Conservation (phyloP, 306 rosid genomes). For the Psophocarpus tetragonolobus region DNA sequence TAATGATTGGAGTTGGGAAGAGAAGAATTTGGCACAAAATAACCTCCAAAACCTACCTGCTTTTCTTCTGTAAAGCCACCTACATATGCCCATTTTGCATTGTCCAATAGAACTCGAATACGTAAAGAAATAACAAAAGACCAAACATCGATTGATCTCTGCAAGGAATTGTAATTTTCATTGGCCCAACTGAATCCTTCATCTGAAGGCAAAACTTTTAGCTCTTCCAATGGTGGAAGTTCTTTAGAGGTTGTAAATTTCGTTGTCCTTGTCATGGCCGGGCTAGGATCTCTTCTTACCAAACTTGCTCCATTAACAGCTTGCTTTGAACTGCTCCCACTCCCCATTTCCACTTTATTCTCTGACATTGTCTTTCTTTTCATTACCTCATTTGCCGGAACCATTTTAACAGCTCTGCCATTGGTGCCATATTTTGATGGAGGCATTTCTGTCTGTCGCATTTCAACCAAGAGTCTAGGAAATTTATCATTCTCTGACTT, state of each 20-base stretch:
- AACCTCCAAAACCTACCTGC: slow-evolving; percentile 59
- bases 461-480: slow-evolving; percentile 48
- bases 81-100: slow-evolving; percentile 83
- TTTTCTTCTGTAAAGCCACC: slow-evolving; percentile 89
- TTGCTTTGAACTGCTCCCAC: slow-evolving; percentile 62
- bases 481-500: slow-evolving; percentile 23
- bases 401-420: slow-evolving; percentile 84
- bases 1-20: neutral
- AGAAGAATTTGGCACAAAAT: neutral
- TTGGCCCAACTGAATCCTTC: slow-evolving; percentile 94
- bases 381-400: slow-evolving; percentile 66
- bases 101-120: slow-evolving; percentile 72
- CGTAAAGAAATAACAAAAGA: slow-evolving; percentile 83
- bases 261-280: slow-evolving; percentile 46
- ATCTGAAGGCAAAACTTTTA: slow-evolving; percentile 85
- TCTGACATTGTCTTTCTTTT: slow-evolving; percentile 48
- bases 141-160: slow-evolving; percentile 92
- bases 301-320: slow-evolving; percentile 60
- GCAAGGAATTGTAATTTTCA: slow-evolving; percentile 83
- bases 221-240: slow-evolving; percentile 78
- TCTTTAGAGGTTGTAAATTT: slow-evolving; percentile 41
- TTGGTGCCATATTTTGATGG: slow-evolving; percentile 54
- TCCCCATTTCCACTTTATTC: slow-evolving; percentile 50
- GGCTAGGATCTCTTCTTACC: slow-evolving; percentile 44
- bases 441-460: slow-evolving; percentile 57